Base-by-base conservation (phyloP, 1,284 basidiomycete species). In the Leccinum subrobustum region DNA sequence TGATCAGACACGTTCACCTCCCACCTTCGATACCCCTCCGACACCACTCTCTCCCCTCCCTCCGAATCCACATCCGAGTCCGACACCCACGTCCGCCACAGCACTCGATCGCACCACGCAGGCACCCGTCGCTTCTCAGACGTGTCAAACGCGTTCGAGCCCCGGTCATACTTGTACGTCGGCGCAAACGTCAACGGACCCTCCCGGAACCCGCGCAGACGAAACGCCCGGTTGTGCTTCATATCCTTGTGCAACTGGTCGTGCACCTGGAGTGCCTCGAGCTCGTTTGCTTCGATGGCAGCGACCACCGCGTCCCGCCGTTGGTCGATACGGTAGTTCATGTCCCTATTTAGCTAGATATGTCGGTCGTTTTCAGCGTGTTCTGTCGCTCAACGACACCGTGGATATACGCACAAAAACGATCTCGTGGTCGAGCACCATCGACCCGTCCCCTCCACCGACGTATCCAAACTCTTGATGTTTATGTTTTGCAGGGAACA, bases 161-260 rank as follows among this genome's bases (percentile, higher is more conserved):
- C 79, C 1, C 83, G 85, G 72, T 98, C 93, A 76, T 97, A 98
- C 77, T 98, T 98, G 86, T 98, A 99, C 18, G 96, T 99, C 14
- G 96, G 96, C 18, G 83, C 72, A 70, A 96, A 97, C 0, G 79
- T 84, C 64, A 97, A 85, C 0, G 86, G 87, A 0, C 95, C 90
- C 70, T 99, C 96, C 12, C 74, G 75, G 75, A 98, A 98, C 1
- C 81, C 79, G 16, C 93, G 88, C 11, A 99, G 78, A 1, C 96
- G 86, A 79, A 95, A 98, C 0, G 83, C 85, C 14, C 91, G 90
- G 70, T 98, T 98, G 65, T 78, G 80, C 60, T 87, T 87, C 80
- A 98, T 89, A 73, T 98, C 93, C 66, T 93, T 94, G 12, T 85
- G 78, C 1, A 99, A 85, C 71, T 99, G 96, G 75, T 99, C 97